Evolutionary conservation across 371 early-diverging fungal genomes (phyloP), one percentile per base, ranked within the genome.

Genomic region (Mucor velutinosus): DNA sequence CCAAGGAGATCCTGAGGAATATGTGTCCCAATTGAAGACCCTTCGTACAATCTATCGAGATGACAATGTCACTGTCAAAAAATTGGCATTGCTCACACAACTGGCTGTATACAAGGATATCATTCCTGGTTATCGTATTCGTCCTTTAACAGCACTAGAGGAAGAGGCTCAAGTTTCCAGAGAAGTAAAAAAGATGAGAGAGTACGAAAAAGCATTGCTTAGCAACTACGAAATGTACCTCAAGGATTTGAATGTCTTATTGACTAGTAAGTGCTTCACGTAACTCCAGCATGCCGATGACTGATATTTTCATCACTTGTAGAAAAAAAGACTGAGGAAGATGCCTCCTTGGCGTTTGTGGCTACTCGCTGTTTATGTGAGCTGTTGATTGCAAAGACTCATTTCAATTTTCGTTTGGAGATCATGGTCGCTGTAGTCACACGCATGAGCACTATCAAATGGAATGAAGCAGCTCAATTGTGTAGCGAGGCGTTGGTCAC

Each of bases 91-190:
- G 37, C 76, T 97, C 51, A 92, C 96, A 5, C 95, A 94, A 72
- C 79, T 96, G 37, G 94, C 95, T 4, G 92, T 98, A 0, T 97
- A 90, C 82, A 88, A 92, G 66, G 98, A 98, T 77, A 94, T 98
- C 72, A 86, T 97, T 47, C 98, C 98, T 1, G 97, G 94, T 12
- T 97, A 97, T 81, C 90, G 95, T 60, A 97, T 97, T 67, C 93
- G 98, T 39, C 86, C 90, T 41, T 78, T 95, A 63, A 89, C 95
- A 0, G 94, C 91, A 43, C 82, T 87, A 67, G 97, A 97, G 77
- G 83, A 89, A 76, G 70, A 75, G 45, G 81, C 74, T 21, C 71
- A 92, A 65, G 94, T 97, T 1, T 91, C 95, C 35, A 95, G 93
- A 76, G 97, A 96, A 14, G 94, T 98, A 32, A 91, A 92, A 63